Percentiles rank a stretch among this genome's conserved stretches.
Evolutionary conservation across 2,329 filamentous ascomycete genomes (phyloP).

Genomic region (Neurospora sp.): DNA sequence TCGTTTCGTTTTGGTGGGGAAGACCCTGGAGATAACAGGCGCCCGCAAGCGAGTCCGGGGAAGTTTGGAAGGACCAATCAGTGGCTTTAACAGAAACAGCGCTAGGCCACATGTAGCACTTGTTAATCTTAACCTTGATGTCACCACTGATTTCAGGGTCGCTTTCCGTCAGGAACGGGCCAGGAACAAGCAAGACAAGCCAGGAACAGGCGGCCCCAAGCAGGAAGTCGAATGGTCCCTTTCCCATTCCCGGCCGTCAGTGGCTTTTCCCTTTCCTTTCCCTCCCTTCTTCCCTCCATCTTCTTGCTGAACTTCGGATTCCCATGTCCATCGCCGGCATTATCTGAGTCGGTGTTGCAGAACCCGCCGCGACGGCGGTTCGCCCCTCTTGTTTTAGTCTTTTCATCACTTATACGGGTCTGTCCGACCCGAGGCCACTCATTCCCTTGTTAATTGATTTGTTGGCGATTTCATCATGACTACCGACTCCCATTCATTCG

Average conservation of each 20-base stretch:
- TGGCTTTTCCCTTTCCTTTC: not conserved
- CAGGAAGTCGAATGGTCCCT: not conserved
- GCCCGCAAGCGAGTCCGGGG: not conserved
- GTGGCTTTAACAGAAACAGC: not conserved
- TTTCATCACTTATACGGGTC: not conserved
- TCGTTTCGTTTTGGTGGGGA: not conserved
- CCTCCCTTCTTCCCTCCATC: not conserved
- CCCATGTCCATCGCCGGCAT: not conserved
- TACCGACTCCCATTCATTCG: conserved; percentile 1
- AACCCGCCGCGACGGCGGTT: not conserved
- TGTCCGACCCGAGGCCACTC: not conserved
- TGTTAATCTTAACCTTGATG: not conserved
- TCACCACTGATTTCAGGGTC: not conserved
- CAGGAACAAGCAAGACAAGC: not conserved
- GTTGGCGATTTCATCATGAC: not conserved
- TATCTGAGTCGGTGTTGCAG: not conserved
- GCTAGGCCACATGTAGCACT: not conserved
- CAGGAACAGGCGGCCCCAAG: not conserved
- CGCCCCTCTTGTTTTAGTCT: not conserved
- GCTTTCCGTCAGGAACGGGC: not conserved
- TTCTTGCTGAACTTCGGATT: not conserved
- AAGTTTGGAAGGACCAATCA: not conserved
- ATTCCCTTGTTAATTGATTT: not conserved
- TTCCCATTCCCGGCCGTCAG: not conserved
- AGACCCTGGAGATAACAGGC: not conserved